Conservation (phyloP, 2,329 filamentous ascomycete species). For the Madurella mycetomatis region DNA sequence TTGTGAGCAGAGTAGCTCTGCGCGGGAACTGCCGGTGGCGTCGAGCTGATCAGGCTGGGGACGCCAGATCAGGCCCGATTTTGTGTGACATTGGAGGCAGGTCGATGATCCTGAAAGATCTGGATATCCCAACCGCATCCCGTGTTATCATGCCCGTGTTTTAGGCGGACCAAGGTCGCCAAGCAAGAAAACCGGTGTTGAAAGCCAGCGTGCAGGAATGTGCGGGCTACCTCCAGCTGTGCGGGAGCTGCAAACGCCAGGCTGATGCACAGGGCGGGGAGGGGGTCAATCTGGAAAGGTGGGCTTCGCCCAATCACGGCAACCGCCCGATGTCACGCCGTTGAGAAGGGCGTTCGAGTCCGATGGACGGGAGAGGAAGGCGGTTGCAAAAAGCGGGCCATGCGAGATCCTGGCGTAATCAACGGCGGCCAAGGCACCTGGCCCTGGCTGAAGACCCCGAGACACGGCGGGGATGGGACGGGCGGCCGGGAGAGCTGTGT, state of each 20-base stretch:
- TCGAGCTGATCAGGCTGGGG: neutral
- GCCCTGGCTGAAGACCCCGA: neutral
- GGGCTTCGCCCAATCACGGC: constrained; percentile 8
- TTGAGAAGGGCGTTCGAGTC: constrained; percentile 15
- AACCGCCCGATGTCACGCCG: constrained; percentile 24
- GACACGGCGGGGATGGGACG: too few relatives aligned
- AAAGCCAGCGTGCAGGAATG: neutral
- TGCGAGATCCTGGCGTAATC: constrained; percentile 16
- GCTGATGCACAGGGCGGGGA: constrained; percentile 14
- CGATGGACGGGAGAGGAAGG: constrained; percentile 1
- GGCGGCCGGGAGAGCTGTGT: too few relatives aligned
- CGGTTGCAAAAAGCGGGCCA: constrained; percentile 4
- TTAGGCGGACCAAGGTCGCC: neutral
- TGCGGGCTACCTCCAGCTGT: constrained; percentile 2
- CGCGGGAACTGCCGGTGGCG: neutral
- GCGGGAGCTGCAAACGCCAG: constrained; percentile 17
- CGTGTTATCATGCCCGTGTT: neutral
- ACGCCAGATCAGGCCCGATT: neutral
- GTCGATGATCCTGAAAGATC: neutral
- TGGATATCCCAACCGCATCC: neutral
- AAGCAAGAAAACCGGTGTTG: neutral
- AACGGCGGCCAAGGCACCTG: constrained; percentile 1
- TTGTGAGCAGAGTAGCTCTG: neutral
- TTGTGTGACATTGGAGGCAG: neutral
- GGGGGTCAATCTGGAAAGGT: neutral